These are phyloP conservation scores for Plenodomus lindquistii DNA, from an alignment of 2,329 filamentous ascomycete species.

Conservation along the genomic window DNA sequence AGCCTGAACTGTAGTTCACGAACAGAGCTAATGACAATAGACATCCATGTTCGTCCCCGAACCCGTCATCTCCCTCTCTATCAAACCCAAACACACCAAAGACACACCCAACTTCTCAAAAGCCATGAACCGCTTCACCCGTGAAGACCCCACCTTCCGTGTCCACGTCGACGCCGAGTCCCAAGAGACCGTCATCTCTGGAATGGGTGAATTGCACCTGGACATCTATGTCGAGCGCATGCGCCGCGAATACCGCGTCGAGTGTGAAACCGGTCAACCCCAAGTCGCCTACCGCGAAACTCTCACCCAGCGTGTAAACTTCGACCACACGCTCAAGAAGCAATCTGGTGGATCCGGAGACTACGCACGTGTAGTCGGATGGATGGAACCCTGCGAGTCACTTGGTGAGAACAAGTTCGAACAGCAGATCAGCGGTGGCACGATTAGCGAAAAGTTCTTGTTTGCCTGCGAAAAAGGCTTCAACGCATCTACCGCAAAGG, in stretches of 20 bases:
- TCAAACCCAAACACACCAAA: constrained; percentile 91
- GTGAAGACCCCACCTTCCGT: constrained; percentile 96
- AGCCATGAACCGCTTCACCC: constrained; percentile 97
- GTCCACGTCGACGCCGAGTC: constrained; percentile 90
- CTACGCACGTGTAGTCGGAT: constrained; percentile 89
- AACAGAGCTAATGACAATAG: constrained; percentile 23
- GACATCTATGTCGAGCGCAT: constrained; percentile 98
- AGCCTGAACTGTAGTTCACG: neutral
- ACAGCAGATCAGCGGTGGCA: constrained; percentile 83
- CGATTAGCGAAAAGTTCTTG: constrained; percentile 94
- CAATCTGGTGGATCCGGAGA: constrained; percentile 95
- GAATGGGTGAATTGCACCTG: constrained; percentile 96
- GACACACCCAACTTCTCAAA: constrained; percentile 96
- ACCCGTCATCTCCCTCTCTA: constrained; percentile 95
- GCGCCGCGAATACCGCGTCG: constrained; percentile 93
- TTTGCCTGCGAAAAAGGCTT: constrained; percentile 96
- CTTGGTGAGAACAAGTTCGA: constrained; percentile 81
- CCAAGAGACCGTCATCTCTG: constrained; percentile 95
- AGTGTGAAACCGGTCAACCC: constrained; percentile 92
- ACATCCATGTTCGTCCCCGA: constrained; percentile 98
- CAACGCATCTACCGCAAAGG: constrained; percentile 77
- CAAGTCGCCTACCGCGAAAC: constrained; percentile 98
- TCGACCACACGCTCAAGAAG: constrained; percentile 93
- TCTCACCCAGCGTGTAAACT: constrained; percentile 76
- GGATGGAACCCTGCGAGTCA: constrained; percentile 79